Base-by-base conservation (phyloP, 345 rosid species). In the Lumnitzera racemosa region DNA sequence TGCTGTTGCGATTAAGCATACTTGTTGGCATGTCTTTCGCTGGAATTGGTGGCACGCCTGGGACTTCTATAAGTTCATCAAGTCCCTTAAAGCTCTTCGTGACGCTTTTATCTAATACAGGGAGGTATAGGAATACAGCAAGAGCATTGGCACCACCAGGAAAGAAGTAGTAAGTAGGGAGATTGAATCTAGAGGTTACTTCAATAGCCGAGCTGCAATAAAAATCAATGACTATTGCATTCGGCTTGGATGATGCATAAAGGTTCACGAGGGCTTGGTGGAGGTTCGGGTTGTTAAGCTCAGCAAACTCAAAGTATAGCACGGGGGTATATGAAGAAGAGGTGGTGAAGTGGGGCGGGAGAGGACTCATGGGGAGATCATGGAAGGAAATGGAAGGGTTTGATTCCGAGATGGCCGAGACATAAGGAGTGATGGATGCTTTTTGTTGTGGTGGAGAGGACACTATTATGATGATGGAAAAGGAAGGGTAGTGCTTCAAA, bases 191-290 rank as follows among this genome's bases (percentile, higher is more conserved):
- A 2, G 61, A 2, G 11, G 76, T 57, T 1, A 74, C 65, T 20
- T 67, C 29, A 0, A 57, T 24, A 5, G 57, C 70, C 9, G 47
- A n/a, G 3, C 48, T 23, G 61, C 76, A 74, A 25, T 71, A 74
- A 54, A 68, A 20, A 61, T 74, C 78, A 11, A 66, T 25, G 15
- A 74, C 29, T 5, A 78, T 15, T 59, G 74, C 73, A 13, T 13
- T 61, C 49, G 70, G 41, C 31, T 29, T 47, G 51, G 25, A 15
- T 0, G 54, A 51, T 11, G 48, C 13, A 14, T 65, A 50, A 15
- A 65, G 48, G 59, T 70, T n/a, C 13, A 56, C 13, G 20, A 73
- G 70, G 11, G 62, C 14, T 47, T 64, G 57, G 41, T 47, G 67
- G 69, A 78, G 53, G 47, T 48, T 49, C 29, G 74, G 67, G 3